Evolutionary conservation across 805 yeast genomes (phyloP), one percentile per base, ranked within the genome.

Genomic region (Candida krabiensis): DNA sequence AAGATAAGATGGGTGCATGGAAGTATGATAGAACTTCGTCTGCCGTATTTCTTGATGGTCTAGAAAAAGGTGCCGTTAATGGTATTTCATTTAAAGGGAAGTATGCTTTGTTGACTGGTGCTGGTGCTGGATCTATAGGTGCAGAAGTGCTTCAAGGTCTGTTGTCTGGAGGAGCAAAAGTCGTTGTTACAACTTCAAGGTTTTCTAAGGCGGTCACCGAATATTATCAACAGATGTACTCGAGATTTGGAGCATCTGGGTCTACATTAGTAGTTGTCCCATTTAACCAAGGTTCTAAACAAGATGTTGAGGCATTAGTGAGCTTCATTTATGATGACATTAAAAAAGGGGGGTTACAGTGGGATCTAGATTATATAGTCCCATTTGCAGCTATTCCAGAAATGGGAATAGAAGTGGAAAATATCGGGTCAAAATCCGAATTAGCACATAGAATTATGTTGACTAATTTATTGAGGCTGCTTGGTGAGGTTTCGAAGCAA

Each of bases 361-460:
- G 98, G 98, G 99, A 93, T 64, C 77, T 93, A 61, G 99, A 93
- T 70, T 95, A 80, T 51, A 79, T 93, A 49, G 80, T 93, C 64
- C 99, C 99, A 58, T 93, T 93, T 61, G 99, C 98, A 52, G 99
- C 99, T 45, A 91, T 93, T 57, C 98, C 99, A 53, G 99, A 93
- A 73, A 88, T 88, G 63, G 99, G 99, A 62, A 86, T 88, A 58
- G 97, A 95, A 67, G 69, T 93, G 60, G 96, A 89, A 59, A 77
- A 77, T 62, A 86, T 93, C 57, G 97, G 87, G 58, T 91, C 98
- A 38, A 87, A 82, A 67, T 88, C 97, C 41, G 99, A 93, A 72
- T 79, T 93, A 55, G 99, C 99, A 43, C 99, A 93, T 70, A 84
- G 99, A 70, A 86, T 93, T 58, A 93, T 93, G 99, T 77, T 93